Conservation (phyloP, 106 monocot species). For the Cymbidium sinense region DNA sequence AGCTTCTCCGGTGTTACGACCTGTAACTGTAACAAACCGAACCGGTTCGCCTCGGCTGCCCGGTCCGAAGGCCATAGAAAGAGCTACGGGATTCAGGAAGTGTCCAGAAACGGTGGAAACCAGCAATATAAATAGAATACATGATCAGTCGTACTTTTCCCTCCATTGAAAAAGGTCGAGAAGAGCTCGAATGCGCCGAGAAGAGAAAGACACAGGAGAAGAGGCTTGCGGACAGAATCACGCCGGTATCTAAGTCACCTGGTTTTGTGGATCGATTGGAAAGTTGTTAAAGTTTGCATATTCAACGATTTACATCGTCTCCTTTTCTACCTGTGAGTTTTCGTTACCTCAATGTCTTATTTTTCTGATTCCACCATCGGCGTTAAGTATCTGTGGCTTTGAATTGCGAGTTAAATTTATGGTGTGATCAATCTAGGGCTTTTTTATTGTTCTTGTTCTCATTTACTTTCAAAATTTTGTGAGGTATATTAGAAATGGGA, state of each 20-base stretch:
- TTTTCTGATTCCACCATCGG: neutral
- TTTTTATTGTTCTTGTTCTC: neutral
- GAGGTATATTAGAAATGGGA: neutral
- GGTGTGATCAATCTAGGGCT: neutral
- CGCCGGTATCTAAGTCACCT: neutral
- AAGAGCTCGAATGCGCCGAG: neutral
- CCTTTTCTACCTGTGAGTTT: neutral
- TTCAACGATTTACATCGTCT: neutral
- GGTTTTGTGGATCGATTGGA: neutral
- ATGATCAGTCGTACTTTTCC: neutral
- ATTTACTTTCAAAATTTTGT: neutral
- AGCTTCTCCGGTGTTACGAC: no score
- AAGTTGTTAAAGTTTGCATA: neutral
- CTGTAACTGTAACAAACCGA: no score
- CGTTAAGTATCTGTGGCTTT: neutral
- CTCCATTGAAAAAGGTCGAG: neutral
- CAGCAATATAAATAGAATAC: neutral
- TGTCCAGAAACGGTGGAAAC: neutral
- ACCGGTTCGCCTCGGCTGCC: neutral
- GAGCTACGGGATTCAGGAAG: neutral
- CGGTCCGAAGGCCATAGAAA: neutral
- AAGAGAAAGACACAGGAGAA: neutral
- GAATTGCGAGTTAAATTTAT: neutral
- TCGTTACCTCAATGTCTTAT: neutral
- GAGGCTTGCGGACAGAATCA: neutral